These are phyloP conservation scores for Pichia nakasei DNA, from an alignment of 805 yeast species.

Conservation along the genomic window DNA sequence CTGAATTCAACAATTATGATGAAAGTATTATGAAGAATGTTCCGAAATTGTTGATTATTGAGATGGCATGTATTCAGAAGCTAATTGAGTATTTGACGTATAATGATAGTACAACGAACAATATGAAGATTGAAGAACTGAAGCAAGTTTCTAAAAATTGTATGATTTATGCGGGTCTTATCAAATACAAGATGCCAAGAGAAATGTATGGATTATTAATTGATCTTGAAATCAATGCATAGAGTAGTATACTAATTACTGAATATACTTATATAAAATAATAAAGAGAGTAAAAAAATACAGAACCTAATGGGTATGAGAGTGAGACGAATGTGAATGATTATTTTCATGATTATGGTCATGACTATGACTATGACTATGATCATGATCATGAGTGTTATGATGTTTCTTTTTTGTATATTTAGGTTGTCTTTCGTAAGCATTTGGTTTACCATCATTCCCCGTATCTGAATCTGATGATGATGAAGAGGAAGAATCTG, in stretches of 20 bases:
- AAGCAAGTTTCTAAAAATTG: constrained; percentile 69
- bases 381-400: constrained; percentile 9
- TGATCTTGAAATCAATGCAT: constrained; percentile 41
- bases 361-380: constrained; percentile 7
- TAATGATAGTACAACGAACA: constrained; percentile 2
- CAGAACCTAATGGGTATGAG: neutral
- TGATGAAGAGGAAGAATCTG: constrained; percentile 7
- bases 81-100: constrained; percentile 19
- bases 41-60: constrained; percentile 70
- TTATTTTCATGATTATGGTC: neutral
- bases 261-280: too few relatives aligned
- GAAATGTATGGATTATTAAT: constrained; percentile 69
- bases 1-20: constrained; percentile 54
- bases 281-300: too few relatives aligned
- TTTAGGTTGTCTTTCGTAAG: constrained; percentile 82
- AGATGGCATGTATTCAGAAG: constrained; percentile 67
- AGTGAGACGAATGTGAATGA: neutral
- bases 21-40: constrained; percentile 69
- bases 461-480: constrained; percentile 16
- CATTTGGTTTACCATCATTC: constrained; percentile 42
- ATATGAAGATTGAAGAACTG: constrained; percentile 45
- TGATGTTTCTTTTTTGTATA: constrained; percentile 26
- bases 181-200: constrained; percentile 85
- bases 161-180: constrained; percentile 92
- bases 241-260: neutral